A percentile compares a stretch with the other conserved stretches of the same genome.
phyloP scores from a whole-genome alignment of 2,329 filamentous ascomycete genomes.

The Colletotrichum falcatum region DNA sequence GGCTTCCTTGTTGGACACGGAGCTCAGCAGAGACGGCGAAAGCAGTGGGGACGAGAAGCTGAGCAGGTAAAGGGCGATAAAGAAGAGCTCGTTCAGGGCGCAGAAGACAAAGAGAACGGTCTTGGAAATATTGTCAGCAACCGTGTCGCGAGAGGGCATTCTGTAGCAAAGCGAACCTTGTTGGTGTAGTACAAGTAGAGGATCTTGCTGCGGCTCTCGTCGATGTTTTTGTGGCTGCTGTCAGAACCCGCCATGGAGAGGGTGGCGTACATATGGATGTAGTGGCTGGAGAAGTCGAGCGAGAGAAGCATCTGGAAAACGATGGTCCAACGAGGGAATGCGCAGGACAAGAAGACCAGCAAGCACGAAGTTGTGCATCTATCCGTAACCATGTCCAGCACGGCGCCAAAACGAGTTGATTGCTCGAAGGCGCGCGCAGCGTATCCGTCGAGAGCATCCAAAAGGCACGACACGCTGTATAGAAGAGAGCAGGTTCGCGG shows the following conservation, averaged over 20 bases:
- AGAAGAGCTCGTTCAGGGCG: constrained; percentile 93
- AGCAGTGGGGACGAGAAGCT: constrained; percentile 94
- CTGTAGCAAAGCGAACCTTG: constrained; percentile 68
- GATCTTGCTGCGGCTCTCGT: constrained; percentile 87
- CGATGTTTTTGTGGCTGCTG: constrained; percentile 92
- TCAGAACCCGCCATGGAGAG: constrained; percentile 85
- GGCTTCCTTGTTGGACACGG: constrained; percentile 65
- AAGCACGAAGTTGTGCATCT: constrained; percentile 96
- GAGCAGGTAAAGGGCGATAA: constrained; percentile 97
- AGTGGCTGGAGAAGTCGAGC: constrained; percentile 94
- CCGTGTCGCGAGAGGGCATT: not conserved
- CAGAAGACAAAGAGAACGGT: constrained; percentile 92
- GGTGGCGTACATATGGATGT: constrained; percentile 99
- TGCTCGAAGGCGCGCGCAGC: constrained; percentile 86
- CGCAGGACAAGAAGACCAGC: constrained; percentile 92
- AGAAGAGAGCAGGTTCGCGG: constrained; percentile 93
- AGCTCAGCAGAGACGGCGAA: constrained; percentile 82
- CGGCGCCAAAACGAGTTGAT: constrained; percentile 94
- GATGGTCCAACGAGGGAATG: constrained; percentile 94
- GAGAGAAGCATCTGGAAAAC: constrained; percentile 94
- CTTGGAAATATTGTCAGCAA: constrained; percentile 59
- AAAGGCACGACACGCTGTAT: constrained; percentile 93
- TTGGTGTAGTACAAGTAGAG: constrained; percentile 98
- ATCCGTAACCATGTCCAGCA: constrained; percentile 99
- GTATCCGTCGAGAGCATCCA: constrained; percentile 94